A percentile compares a stretch with the other conserved stretches of the same genome.
These are phyloP conservation scores for Tolypocladium ophioglossoides DNA, from an alignment of 2,329 filamentous ascomycete genomes.

Conservation along the genomic window DNA sequence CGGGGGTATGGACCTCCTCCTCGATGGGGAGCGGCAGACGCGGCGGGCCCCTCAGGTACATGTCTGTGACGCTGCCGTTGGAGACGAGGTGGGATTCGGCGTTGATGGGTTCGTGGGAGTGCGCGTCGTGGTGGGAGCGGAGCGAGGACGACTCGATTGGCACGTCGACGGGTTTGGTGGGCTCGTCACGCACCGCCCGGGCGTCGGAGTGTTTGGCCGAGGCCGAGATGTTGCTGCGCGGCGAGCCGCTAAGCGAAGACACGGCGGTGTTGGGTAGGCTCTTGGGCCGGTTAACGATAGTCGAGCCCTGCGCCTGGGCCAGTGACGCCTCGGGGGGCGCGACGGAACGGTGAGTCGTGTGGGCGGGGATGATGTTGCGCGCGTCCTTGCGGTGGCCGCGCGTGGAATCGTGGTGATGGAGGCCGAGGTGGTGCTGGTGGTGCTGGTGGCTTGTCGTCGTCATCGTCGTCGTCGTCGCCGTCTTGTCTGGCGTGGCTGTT, in stretches of 20 bases:
- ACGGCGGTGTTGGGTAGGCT: conserved; percentile 38
- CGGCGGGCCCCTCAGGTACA: conserved; percentile 64
- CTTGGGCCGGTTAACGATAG: conserved; percentile 34
- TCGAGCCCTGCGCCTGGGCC: conserved; percentile 49
- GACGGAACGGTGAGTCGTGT: conserved; percentile 42
- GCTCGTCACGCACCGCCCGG: conserved; percentile 17
- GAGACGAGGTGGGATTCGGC: conserved; percentile 34
- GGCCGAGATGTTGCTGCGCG: conserved; percentile 25
- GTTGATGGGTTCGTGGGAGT: conserved; percentile 19
- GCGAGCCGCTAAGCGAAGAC: conserved; percentile 37
- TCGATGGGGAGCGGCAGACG: conserved; percentile 88
- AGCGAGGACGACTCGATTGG: conserved; percentile 30
- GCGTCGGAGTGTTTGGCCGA: conserved; percentile 15
- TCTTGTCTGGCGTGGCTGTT: conserved; percentile 12
- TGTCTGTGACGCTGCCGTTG: conserved; percentile 50
- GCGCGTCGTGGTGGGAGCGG: conserved; percentile 25
- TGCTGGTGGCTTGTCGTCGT: conserved; percentile 5
- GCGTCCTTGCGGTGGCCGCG: conserved; percentile 23
- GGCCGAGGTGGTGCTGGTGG: conserved; percentile 1
- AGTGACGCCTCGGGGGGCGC: conserved; percentile 53
- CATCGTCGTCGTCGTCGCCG: conserved; percentile 2
- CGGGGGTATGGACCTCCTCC: conserved; percentile 79
- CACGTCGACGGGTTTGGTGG: conserved; percentile 50
- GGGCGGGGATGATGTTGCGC: conserved; percentile 43
- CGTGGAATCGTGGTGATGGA: conserved; percentile 15